Base-by-base conservation (phyloP, 345 rosid species). In the Ricinus communis region DNA sequence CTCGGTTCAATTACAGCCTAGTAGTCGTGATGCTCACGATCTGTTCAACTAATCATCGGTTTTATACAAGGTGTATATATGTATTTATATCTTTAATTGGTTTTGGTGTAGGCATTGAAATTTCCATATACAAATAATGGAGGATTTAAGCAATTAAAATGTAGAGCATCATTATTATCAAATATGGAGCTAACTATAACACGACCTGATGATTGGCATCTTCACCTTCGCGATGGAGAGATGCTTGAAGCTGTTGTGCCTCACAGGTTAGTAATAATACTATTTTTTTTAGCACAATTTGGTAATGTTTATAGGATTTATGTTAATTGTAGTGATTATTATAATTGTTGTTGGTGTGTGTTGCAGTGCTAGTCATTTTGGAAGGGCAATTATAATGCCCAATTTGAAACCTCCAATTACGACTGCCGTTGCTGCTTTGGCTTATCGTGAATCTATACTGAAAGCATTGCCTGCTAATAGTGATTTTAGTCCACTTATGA, bases 311-410 rank as follows among this genome's bases (percentile, higher is more conserved):
- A 13, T 41, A 62, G 47, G 1, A 43, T 3, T 9, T 8, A 1
- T 43, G 4, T 43, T 12, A 11, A 1, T 43, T 43, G 8, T 12
- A 12, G 12, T 43, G 47, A 1, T 43, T 43, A 4, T 2, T 33
- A 43, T 43, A 11, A 11, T 43, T 43, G 8, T 3, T 43, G 38
- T 33, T 33, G 38, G 2, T 43, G 12, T 43, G 12, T 43, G 5
- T 9, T 77, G 54, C 78, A 88, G 97, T 81, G 91, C 91, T 70
- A 82, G 69, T 64, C 79, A 78, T 77, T 94, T 87, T 81, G 90
- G 80, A 80, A 90, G 97, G 78, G 97, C 96, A 13, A 87, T 94
- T 65, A 90, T 92, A 72, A 92, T 90, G 99, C 97, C 99, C 2
- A 94, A 94, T 85, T 77, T 94, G 87, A 92, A 84, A 72, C 96